Evolutionary conservation across 768 basidiomycete genomes (phyloP).

Genomic region (Lentinula sp.): DNA sequence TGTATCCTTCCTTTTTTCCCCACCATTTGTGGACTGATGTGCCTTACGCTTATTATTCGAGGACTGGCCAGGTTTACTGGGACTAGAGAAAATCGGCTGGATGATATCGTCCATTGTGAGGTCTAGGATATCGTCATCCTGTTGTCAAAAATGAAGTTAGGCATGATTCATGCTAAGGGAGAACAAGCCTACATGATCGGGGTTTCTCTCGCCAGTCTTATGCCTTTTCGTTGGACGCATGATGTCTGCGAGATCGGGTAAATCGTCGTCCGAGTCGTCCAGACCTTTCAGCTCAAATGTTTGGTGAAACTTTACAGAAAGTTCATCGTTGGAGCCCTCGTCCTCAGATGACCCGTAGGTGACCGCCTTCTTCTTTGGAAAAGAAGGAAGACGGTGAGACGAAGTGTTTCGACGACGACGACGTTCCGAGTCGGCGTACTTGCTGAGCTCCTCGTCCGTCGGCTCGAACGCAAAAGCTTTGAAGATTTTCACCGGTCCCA

Average conservation of each 20-base stretch:
- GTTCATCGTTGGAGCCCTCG: slow-evolving; percentile 10
- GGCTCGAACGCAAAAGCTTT: slow-evolving; percentile 65
- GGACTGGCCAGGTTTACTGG: background rate
- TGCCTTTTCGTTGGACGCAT: slow-evolving; percentile 26
- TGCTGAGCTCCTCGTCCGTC: slow-evolving; percentile 46
- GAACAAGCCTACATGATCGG: background rate
- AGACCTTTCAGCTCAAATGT: slow-evolving; percentile 21
- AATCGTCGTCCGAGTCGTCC: slow-evolving; percentile 46
- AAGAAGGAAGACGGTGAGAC: slow-evolving; percentile 10
- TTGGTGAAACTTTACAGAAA: slow-evolving; percentile 13
- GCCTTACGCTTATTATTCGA: slow-evolving; percentile 6
- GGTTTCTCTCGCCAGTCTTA: slow-evolving; percentile 15
- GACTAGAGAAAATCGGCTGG: slow-evolving; percentile 7
- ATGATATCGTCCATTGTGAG: slow-evolving; percentile 25
- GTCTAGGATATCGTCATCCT: background rate
- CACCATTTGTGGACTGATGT: slow-evolving; percentile 5
- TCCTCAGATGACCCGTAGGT: slow-evolving; percentile 13
- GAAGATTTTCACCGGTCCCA: slow-evolving; percentile 48
- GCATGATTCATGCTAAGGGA: no score
- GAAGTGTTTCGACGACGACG: slow-evolving; percentile 4
- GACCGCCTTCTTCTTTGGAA: slow-evolving; percentile 4
- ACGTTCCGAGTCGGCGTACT: slow-evolving; percentile 19
- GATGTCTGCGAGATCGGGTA: slow-evolving; percentile 42
- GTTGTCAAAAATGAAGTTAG: no score
- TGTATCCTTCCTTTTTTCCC: slow-evolving; percentile 7